Evolutionary conservation across 371 early-diverging fungal genomes (phyloP), one percentile per base, ranked within the genome.

Genomic region (Lichtheimia corymbifera): DNA sequence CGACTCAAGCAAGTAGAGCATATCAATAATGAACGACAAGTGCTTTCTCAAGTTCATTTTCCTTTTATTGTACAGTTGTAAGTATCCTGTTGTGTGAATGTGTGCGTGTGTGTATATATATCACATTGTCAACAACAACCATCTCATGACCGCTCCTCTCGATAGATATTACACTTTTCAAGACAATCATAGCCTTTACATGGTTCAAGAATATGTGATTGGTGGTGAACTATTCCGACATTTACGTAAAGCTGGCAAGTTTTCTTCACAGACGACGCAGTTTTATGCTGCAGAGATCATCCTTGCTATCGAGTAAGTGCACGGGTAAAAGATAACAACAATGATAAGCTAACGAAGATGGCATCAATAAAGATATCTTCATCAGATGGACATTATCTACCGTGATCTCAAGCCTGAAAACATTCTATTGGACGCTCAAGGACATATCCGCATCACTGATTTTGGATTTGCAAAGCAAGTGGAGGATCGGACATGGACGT

Each of bases 401-500:
- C 87, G 98, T 25, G 98, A 97, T 75, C 72, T 98, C 47, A 95
- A 97, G 70, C 98, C 98, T 17, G 96, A 98, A 65, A 96, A 97
- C 69, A 72, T 95, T 45, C 77, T 99, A 42, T 74, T 99, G 55
- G 97, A 95, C 64, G 76, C 84, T 11, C 65, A 80, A 49, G 99
- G 99, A 2, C 96, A 99, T 72, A 89, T 99, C 61, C 97, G 97
- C 75, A 93, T 99, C 50, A 94, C 98, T 5, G 99, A 99, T 79
- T 99, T 99, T 86, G 99, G 99, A 5, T 99, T 99, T 86, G 97
- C 99, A 41, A 98, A 97, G 67, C 74, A 80, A 25, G 86, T 92
- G 35, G 66, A 77, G 5, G 89, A 87, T 59, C 79, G 91, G 71
- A 93, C 93, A 43, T 93, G 93, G 93, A 95, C 93, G n/a, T 71